Evolutionary conservation across 208 protist species (phyloP).

Genomic region (Sergeia podlipaevii): DNA sequence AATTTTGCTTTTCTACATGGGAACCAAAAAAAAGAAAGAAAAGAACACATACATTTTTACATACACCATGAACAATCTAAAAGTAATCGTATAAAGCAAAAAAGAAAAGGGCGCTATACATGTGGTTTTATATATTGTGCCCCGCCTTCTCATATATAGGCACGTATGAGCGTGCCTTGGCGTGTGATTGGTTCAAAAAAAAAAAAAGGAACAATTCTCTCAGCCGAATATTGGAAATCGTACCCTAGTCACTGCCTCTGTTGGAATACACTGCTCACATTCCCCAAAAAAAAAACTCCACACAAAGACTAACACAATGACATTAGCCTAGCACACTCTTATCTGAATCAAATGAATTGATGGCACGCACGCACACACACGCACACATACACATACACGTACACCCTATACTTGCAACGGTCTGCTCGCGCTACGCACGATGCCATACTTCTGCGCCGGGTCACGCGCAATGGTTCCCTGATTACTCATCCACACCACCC

Average conservation of each 20-base stretch:
- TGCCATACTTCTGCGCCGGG: conserved; percentile 41
- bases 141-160: conserved; percentile 1
- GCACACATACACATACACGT: too few relatives aligned
- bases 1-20: not conserved
- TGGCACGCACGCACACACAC: too few relatives aligned
- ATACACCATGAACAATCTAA: not conserved
- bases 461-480: conserved; percentile 23
- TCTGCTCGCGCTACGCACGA: conserved; percentile 27
- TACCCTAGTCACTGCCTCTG: too few relatives aligned
- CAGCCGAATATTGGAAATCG: too few relatives aligned
- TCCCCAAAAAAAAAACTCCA: too few relatives aligned
- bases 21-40: not conserved
- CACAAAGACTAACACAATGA: too few relatives aligned
- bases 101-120: conserved; percentile 3
- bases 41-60: not conserved
- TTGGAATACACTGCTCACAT: too few relatives aligned
- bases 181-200: too few relatives aligned
- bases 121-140: not conserved
- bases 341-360: too few relatives aligned
- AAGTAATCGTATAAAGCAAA: not conserved
- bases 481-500: conserved; percentile 22
- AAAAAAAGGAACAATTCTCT: too few relatives aligned
- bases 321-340: too few relatives aligned
- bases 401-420: not conserved
- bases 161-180: too few relatives aligned